Evolutionary conservation across 2,329 filamentous ascomycete genomes (phyloP), one percentile per base, ranked within the genome.

Genomic region (Myriosclerotinia scirpicola): DNA sequence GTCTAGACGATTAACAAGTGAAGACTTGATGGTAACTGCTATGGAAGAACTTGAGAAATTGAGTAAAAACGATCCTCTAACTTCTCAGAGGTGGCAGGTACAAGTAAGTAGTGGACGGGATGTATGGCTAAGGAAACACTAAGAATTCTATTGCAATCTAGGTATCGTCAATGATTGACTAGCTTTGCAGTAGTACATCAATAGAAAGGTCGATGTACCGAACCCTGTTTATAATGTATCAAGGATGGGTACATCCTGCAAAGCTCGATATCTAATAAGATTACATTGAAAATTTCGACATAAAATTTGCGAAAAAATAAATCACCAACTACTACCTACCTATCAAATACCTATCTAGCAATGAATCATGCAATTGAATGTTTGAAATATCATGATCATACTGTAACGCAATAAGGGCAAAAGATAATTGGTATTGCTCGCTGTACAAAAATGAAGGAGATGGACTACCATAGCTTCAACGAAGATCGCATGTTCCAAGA

Each of bases 401-500:
- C 11, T 26, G 17, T n/a, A 36, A 48, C 26, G 15, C 26, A 3
- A 34, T 59, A 20, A 9, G 20, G 12, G 42, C n/a, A 42, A 48
- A 9, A 34, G n/a, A 46, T 59, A 34, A 15, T 48, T 59, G 26
- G 48, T 48, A 15, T 36, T 59, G 17, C 42, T n/a, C 36, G 56
- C 42, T 5, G 42, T 34, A n/a, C 17, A 22, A 60, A 50, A 14
- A 50, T 38, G 15, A 22, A 38, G 48, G 30, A 50, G 6, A 36
- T 50, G 44, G 44, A 38, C 44, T 60, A 38, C 58, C 58, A 50
- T 60, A 22, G 14, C 56, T 38, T 22, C 34, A 12, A 30, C 22
- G 15, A 54, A 34, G 2, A 54, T 38, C 8, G 14, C 6, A 60
- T 59, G 4, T n/a, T 17, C 42, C 44, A 5, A 60, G 14, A 17